phyloP scores from a whole-genome alignment of 1,284 basidiomycete genomes.

The Cutaneotrichosporon dermatis region DNA sequence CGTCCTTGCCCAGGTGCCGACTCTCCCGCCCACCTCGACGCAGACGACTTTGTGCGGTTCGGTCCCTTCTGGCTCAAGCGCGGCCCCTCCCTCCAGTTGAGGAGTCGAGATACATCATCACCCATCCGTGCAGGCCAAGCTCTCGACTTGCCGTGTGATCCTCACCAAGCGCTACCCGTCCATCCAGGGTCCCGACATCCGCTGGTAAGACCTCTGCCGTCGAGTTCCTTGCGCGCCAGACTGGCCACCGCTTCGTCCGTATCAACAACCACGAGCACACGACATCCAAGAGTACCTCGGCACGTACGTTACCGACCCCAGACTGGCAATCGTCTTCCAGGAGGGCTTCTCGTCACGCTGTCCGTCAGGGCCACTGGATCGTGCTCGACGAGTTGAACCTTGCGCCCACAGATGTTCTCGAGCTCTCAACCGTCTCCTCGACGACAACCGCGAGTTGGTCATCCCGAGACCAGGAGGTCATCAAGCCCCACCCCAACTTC shows the following conservation, averaged over 20 bases:
- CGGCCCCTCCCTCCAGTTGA: conserved; percentile 57
- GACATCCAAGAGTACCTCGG: conserved; percentile 97
- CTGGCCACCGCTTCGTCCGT: conserved; percentile 92
- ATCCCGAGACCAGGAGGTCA: conserved; percentile 98
- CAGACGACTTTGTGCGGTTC: conserved; percentile 70
- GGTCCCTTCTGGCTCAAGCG: conserved; percentile 87
- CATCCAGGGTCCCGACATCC: conserved; percentile 97
- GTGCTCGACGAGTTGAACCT: conserved; percentile 97
- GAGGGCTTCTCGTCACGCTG: conserved; percentile 94
- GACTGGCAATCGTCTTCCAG: conserved; percentile 90
- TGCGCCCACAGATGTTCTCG: conserved; percentile 95
- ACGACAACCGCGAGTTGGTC: conserved; percentile 95
- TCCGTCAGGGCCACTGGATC: conserved; percentile 93
- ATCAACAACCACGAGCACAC: conserved; percentile 99
- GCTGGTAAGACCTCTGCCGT: conserved; percentile 96
- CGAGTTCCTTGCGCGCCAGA: conserved; percentile 88
- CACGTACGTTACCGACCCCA: conserved; percentile 86
- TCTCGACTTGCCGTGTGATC: conserved; percentile 82
- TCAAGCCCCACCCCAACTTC: conserved; percentile 90
- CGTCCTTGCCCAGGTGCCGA: conserved; percentile 64
- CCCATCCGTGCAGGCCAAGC: conserved; percentile 95
- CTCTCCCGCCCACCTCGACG: conserved; percentile 52
- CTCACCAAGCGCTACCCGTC: conserved; percentile 87
- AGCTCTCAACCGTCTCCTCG: conserved; percentile 90
- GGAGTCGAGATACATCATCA: conserved; percentile 81